These are phyloP conservation scores for Plenodomus biglobosus DNA, from an alignment of 2,329 filamentous ascomycete genomes.

Conservation along the genomic window DNA sequence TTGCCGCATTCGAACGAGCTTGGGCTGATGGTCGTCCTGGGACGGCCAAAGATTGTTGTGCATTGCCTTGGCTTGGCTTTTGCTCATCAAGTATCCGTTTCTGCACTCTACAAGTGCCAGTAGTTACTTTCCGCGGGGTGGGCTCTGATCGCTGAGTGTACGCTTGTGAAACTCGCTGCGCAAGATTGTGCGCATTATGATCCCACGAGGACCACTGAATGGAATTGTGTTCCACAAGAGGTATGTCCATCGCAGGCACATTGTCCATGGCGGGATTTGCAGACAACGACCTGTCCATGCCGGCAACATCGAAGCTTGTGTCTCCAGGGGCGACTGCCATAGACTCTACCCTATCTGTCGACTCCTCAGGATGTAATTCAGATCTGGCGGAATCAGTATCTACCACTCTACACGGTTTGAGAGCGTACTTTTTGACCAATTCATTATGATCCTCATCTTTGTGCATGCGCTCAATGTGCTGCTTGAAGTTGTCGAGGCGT, in stretches of 20 bases:
- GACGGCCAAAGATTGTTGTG: background rate
- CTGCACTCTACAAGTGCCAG: background rate
- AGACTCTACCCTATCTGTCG: constrained; percentile 5
- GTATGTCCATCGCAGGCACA: constrained; percentile 22
- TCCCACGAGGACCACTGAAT: constrained; percentile 21
- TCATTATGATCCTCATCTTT: constrained; percentile 46
- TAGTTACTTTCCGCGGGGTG: background rate
- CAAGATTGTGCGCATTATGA: background rate
- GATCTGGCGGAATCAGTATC: constrained; percentile 32
- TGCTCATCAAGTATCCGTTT: background rate
- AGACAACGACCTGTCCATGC: constrained; percentile 28
- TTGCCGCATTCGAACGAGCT: background rate
- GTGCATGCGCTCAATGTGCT: constrained; percentile 74
- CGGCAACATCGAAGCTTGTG: constrained; percentile 28
- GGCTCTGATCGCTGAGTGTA: background rate
- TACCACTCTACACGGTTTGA: background rate
- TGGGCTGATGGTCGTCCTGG: background rate
- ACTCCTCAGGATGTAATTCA: constrained; percentile 9
- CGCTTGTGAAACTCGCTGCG: background rate
- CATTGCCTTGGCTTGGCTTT: background rate
- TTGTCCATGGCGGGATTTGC: constrained; percentile 20
- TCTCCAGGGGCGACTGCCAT: constrained; percentile 31
- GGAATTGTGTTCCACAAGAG: constrained; percentile 17
- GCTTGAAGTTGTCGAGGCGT: constrained; percentile 81
- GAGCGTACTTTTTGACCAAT: constrained; percentile 51